These are phyloP conservation scores for Leishmania tropica DNA, from an alignment of 208 protist species.

Conservation along the genomic window DNA sequence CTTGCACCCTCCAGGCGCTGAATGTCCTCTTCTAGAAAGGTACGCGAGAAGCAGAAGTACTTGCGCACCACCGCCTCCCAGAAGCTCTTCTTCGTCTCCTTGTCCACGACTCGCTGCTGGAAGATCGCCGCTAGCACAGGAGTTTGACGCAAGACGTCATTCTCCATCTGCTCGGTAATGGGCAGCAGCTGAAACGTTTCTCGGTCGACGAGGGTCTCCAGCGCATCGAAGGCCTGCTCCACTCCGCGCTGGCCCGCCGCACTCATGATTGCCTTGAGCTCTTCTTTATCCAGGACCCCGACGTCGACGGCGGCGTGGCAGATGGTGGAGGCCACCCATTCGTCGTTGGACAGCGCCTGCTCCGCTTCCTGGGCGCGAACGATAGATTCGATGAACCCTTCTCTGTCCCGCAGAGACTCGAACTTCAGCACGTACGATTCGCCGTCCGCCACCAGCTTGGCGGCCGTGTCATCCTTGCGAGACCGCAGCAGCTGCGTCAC, in stretches of 20 bases:
- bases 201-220: conserved; percentile 76
- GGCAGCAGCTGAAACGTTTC: conserved; percentile 64
- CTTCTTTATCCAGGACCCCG: conserved; percentile 50
- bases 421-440: conserved; percentile 48
- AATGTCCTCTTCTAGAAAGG: conserved; percentile 81
- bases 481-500: conserved; percentile 76
- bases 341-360: conserved; percentile 31
- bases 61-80: conserved; percentile 86
- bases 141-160: conserved; percentile 81
- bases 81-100: conserved; percentile 59
- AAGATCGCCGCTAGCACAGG: conserved; percentile 77
- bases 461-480: conserved; percentile 47
- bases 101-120: conserved; percentile 53
- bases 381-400: conserved; percentile 49
- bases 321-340: conserved; percentile 65
- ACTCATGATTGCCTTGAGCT: conserved; percentile 46
- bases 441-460: conserved; percentile 47
- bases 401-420: conserved; percentile 36
- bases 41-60: conserved; percentile 87
- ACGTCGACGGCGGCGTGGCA: conserved; percentile 73
- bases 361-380: conserved; percentile 34
- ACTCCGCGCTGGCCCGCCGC: conserved; percentile 76
- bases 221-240: conserved; percentile 67
- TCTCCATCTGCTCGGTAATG: conserved; percentile 83
- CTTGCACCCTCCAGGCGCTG: conserved; percentile 35